Percentiles rank a stretch among this genome's conserved stretches.
Conservation (phyloP, 352 stramenopile species). For the Phytopythium oedochilum region DNA sequence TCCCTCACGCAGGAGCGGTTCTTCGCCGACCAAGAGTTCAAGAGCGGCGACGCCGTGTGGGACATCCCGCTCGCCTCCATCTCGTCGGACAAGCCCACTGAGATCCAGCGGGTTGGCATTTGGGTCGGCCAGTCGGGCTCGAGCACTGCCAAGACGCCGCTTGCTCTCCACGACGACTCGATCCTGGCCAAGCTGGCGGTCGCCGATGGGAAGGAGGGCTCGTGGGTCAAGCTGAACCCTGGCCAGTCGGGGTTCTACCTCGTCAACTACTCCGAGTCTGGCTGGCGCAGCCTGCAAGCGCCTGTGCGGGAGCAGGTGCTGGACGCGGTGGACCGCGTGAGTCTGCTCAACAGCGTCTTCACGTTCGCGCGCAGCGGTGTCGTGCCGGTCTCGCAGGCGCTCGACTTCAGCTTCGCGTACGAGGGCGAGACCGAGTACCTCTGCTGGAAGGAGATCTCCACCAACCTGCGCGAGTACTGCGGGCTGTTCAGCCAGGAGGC, state of each 20-base stretch:
- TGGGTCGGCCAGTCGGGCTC: constrained; percentile 32
- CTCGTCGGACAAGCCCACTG: constrained; percentile 31
- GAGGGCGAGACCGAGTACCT: constrained; percentile 54
- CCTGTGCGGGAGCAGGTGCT: constrained; percentile 54
- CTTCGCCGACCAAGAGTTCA: constrained; percentile 84
- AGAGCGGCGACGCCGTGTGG: constrained; percentile 48
- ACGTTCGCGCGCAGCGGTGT: constrained; percentile 79
- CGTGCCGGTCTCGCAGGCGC: constrained; percentile 40
- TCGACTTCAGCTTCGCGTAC: constrained; percentile 70
- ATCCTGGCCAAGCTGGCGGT: constrained; percentile 3
- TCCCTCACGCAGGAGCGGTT: constrained; percentile 91
- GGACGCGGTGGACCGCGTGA: constrained; percentile 87
- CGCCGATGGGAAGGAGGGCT: constrained; percentile 14
- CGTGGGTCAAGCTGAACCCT: constrained; percentile 96
- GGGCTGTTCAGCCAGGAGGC: constrained; percentile 51
- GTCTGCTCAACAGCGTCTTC: constrained; percentile 92
- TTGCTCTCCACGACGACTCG: constrained; percentile 12
- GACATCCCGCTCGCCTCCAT: constrained; percentile 83
- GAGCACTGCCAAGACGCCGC: constrained; percentile 38
- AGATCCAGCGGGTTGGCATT: constrained; percentile 59
- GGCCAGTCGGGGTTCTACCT: constrained; percentile 94
- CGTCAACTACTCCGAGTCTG: constrained; percentile 88
- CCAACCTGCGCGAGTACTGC: constrained; percentile 56
- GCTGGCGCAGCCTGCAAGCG: constrained; percentile 80
- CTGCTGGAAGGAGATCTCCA: constrained; percentile 78